Conservation (phyloP, 306 rosid genomes). For the Acacia confusa region DNA sequence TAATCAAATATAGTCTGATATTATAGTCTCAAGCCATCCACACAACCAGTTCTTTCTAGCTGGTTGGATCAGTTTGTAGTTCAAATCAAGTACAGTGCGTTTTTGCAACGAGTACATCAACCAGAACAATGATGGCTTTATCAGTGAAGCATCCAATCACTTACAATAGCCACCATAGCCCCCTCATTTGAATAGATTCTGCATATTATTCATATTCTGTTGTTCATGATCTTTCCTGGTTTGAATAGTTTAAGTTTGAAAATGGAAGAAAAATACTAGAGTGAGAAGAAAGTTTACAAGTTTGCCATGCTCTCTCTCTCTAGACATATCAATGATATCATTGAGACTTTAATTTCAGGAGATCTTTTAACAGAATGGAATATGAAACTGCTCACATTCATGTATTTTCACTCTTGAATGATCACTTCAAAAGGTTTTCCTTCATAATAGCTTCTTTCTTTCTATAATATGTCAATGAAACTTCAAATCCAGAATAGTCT, state of each 20-base stretch:
- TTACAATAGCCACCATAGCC: background rate
- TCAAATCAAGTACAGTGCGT: background rate
- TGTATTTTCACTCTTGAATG: background rate
- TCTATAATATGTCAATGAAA: background rate
- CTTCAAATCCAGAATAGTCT: background rate
- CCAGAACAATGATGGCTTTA: constrained; percentile 7
- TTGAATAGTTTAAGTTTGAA: background rate
- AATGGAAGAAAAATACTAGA: background rate
- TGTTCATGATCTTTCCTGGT: background rate
- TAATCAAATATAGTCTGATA: background rate
- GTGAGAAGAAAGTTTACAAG: background rate
- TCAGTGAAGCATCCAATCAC: background rate
- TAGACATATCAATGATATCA: too few species aligned
- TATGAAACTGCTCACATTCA: background rate
- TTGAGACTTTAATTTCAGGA: background rate
- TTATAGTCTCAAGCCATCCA: background rate
- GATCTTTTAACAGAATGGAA: background rate
- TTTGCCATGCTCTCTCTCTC: background rate
- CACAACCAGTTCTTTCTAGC: background rate
- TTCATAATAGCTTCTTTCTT: background rate
- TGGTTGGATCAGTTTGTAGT: constrained; percentile 8
- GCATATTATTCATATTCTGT: background rate
- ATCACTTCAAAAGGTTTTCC: background rate
- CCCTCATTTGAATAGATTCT: background rate
- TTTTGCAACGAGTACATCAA: constrained; percentile 32